Conservation (phyloP, 176 grass and related monocot species). For the Neostapfia colusana region DNA sequence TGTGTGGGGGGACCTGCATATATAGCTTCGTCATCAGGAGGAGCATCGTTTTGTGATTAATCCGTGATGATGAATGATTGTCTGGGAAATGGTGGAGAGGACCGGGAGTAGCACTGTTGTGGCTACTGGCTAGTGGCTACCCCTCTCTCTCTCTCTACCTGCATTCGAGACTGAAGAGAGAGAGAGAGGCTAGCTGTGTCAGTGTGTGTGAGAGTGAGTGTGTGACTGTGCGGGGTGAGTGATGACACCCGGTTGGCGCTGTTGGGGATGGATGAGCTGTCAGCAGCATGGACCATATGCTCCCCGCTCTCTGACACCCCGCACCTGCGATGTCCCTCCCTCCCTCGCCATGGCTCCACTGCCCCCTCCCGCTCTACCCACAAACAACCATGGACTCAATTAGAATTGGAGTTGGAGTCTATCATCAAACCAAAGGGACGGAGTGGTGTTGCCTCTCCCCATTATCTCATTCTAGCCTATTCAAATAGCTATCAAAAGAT, state of each 20-base stretch:
- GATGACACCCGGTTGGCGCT: conserved; percentile 52
- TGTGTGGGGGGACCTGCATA: conserved; percentile 1
- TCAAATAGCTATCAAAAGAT: too few species aligned
- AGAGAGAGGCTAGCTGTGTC: not conserved
- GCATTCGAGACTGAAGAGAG: not conserved
- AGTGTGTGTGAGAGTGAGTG: conserved; percentile 16
- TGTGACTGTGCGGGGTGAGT: conserved; percentile 36
- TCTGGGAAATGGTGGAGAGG: conserved; percentile 36
- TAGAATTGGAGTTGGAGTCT: too few species aligned
- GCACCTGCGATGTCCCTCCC: conserved; percentile 69
- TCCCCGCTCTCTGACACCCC: conserved; percentile 54
- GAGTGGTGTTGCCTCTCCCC: too few species aligned
- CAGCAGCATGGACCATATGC: conserved; percentile 77
- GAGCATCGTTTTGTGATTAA: conserved; percentile 44
- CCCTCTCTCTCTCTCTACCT: not conserved
- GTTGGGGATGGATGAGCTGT: conserved; percentile 66
- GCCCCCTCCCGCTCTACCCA: conserved; percentile 14
- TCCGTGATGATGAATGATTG: conserved; percentile 37
- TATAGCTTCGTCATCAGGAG: not conserved
- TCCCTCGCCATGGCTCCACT: conserved; percentile 21
- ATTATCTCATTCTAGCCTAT: too few species aligned
- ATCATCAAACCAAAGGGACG: too few species aligned
- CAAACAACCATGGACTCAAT: too few species aligned
- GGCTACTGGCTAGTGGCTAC: not conserved
- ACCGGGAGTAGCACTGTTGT: conserved; percentile 27